These are phyloP conservation scores for Xylariaceae sp. DNA, from an alignment of 2,329 filamentous ascomycete genomes.

Conservation along the genomic window DNA sequence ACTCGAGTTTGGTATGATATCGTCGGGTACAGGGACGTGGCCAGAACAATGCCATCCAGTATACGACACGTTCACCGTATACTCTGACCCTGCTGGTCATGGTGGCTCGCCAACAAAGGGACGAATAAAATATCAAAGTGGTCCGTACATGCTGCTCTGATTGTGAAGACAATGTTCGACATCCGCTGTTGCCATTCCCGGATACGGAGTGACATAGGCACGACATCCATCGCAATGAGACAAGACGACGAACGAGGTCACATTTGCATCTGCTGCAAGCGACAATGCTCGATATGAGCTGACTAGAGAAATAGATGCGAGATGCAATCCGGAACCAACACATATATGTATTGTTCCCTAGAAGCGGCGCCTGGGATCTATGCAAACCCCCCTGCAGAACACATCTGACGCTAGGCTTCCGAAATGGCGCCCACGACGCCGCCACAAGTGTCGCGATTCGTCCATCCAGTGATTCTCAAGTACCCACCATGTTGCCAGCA, in stretches of 20 bases:
- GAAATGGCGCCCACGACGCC: conserved; percentile 15
- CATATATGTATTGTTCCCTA: conserved; percentile 13
- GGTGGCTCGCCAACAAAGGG: too few species aligned
- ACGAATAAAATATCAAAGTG: too few species aligned
- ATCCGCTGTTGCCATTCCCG: not conserved
- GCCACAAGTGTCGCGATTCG: conserved; percentile 22
- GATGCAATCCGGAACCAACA: conserved; percentile 14
- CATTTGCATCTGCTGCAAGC: conserved; percentile 2
- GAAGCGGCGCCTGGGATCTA: conserved; percentile 15
- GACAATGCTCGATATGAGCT: conserved; percentile 14
- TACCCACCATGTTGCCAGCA: conserved; percentile 18
- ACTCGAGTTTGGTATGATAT: too few species aligned
- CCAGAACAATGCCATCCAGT: not conserved
- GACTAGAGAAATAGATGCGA: conserved; percentile 14
- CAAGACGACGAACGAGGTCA: not conserved
- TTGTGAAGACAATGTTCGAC: too few species aligned
- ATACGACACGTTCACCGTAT: not conserved
- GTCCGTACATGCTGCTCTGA: too few species aligned
- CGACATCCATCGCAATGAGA: not conserved
- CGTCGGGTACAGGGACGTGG: too few species aligned
- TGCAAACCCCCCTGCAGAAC: conserved; percentile 25
- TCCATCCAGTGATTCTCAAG: conserved; percentile 7
- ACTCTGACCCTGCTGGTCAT: not conserved
- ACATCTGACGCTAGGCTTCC: conserved; percentile 22
- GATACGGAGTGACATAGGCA: conserved; percentile 2